phyloP scores from a whole-genome alignment of 2,329 filamentous ascomycete species.

The Tolypocladium capitatum region DNA sequence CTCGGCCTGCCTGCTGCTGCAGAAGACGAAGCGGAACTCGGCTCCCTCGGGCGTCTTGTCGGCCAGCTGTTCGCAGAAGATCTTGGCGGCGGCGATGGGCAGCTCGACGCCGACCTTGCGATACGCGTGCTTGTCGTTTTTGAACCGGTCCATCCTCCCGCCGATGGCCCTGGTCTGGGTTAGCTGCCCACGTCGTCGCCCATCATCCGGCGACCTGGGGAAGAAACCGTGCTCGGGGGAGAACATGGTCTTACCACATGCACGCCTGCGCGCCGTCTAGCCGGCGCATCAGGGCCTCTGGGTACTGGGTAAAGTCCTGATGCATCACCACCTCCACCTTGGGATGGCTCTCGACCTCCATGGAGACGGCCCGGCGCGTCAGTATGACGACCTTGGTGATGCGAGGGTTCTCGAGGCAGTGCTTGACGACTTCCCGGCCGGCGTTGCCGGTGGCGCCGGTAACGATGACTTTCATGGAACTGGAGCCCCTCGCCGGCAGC shows the following conservation, averaged over 20 bases:
- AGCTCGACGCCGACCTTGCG: slow-evolving; percentile 46
- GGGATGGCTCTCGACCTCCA: slow-evolving; percentile 26
- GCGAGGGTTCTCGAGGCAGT: slow-evolving; percentile 32
- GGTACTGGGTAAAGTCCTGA: slow-evolving; percentile 39
- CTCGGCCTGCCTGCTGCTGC: slow-evolving; percentile 23
- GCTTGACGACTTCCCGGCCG: slow-evolving; percentile 37
- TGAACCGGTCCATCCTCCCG: slow-evolving; percentile 31
- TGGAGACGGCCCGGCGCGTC: slow-evolving; percentile 30
- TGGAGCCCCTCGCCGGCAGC: slow-evolving; percentile 11
- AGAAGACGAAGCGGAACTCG: slow-evolving; percentile 29
- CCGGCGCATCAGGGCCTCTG: slow-evolving; percentile 19
- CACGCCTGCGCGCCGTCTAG: slow-evolving; percentile 44
- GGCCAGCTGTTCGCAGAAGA: slow-evolving; percentile 28
- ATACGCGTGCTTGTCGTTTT: slow-evolving; percentile 27
- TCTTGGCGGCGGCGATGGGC: slow-evolving; percentile 44
- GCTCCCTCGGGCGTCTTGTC: slow-evolving; percentile 14
- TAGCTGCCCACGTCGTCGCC: no score
- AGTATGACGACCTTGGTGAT: slow-evolving; percentile 40
- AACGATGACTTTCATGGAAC: slow-evolving; percentile 44
- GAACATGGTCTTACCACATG: slow-evolving; percentile 41
- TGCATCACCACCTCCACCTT: slow-evolving; percentile 37
- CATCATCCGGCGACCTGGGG: neutral
- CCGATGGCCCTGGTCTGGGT: slow-evolving; percentile 24
- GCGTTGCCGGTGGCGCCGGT: slow-evolving; percentile 45
- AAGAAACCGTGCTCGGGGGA: no score